phyloP scores from a whole-genome alignment of 2,329 filamentous ascomycete species.

The Thelonectria blattea region DNA sequence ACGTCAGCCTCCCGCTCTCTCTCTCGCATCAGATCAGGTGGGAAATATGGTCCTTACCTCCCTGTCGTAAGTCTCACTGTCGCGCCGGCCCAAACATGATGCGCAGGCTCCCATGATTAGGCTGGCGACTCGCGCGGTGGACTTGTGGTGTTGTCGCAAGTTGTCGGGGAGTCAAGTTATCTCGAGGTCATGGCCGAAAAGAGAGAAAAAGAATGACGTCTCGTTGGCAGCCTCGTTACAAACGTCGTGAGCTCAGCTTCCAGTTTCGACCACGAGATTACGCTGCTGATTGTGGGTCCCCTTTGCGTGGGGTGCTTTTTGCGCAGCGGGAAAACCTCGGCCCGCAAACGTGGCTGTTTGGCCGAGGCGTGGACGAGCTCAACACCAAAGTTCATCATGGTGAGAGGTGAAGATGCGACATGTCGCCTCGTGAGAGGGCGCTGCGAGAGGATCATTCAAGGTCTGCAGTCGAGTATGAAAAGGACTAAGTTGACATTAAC shows the following conservation, averaged over 20 bases:
- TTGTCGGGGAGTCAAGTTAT: slow-evolving; percentile 18
- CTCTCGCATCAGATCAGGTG: neutral
- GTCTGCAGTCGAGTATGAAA: neutral
- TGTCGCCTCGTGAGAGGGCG: no score
- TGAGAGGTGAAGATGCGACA: slow-evolving; percentile 2
- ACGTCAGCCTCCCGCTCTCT: neutral
- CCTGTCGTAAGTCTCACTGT: slow-evolving; percentile 55
- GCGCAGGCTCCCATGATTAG: slow-evolving; percentile 64
- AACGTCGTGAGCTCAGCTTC: slow-evolving; percentile 29
- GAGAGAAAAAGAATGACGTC: slow-evolving; percentile 6
- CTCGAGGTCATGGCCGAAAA: slow-evolving; percentile 12
- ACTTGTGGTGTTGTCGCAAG: slow-evolving; percentile 29
- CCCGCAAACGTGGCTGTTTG: slow-evolving; percentile 29
- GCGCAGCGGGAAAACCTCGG: slow-evolving; percentile 38
- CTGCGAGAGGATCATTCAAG: neutral
- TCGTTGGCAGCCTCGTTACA: slow-evolving; percentile 25
- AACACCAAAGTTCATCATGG: slow-evolving; percentile 20
- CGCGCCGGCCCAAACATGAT: slow-evolving; percentile 63
- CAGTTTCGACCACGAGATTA: slow-evolving; percentile 36
- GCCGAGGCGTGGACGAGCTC: slow-evolving; percentile 2
- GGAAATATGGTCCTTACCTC: slow-evolving; percentile 51
- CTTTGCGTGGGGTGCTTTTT: slow-evolving; percentile 19
- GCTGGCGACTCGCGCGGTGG: slow-evolving; percentile 20
- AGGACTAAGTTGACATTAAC: neutral
- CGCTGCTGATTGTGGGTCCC: slow-evolving; percentile 30